These are phyloP conservation scores for Magnolia changhungtana DNA, from an alignment of 164 flowering plant species.

Conservation along the genomic window DNA sequence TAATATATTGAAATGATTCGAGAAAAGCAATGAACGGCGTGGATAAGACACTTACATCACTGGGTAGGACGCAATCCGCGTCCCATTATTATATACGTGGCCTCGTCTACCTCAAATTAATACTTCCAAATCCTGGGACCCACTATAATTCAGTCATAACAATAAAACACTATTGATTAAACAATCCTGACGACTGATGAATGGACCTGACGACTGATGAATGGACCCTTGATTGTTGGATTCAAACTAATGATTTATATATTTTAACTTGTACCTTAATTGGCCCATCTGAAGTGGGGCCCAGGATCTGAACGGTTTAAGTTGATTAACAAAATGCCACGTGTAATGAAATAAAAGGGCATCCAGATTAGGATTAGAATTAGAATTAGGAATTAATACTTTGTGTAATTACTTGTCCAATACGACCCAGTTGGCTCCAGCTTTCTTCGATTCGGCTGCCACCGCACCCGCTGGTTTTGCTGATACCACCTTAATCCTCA, in stretches of 20 bases:
- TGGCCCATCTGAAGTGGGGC: neutral
- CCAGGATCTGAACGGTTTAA: neutral
- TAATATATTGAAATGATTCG: no score
- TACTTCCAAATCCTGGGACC: neutral
- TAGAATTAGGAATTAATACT: conserved; percentile 32
- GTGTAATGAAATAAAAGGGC: neutral
- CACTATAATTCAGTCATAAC: neutral
- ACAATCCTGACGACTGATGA: no score
- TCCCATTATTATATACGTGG: neutral
- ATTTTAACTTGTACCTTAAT: no score
- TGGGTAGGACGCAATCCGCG: no score
- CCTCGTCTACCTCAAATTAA: neutral
- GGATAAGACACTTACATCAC: no score
- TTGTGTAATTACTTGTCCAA: conserved; percentile 85
- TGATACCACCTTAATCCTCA: conserved; percentile 74
- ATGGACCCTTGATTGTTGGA: neutral
- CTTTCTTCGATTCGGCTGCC: conserved; percentile 70
- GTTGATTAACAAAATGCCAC: neutral
- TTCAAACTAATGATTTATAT: neutral
- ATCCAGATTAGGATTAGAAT: neutral
- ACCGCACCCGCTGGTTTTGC: conserved; percentile 53
- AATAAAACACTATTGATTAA: neutral
- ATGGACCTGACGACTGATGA: neutral
- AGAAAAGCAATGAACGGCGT: no score
- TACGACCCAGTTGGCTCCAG: conserved; percentile 82